Evolutionary conservation across 164 flowering plant species (phyloP), one percentile per base, ranked within the genome.

Genomic region (Vitis riparia): DNA sequence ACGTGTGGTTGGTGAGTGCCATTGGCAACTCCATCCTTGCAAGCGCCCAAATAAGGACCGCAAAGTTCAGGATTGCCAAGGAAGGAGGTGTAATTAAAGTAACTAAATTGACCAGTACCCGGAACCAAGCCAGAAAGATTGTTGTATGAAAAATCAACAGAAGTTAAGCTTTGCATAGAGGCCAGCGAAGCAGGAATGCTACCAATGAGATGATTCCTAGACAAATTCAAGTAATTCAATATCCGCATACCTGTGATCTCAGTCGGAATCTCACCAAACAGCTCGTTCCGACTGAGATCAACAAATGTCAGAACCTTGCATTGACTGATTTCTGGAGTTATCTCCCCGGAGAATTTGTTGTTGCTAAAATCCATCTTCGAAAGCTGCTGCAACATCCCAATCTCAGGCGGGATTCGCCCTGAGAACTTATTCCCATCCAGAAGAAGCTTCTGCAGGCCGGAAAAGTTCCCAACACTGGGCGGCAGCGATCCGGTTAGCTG

Each of bases 41-140:
- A 95, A 37, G 95, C 92, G 2, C 94, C 91, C 76, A 93, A 70
- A 70, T 88, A 91, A 0, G 95, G 94, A 6, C 99, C 99, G 63
- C 99, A 95, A 19, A 95, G 94, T 2, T 78, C 82, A n/a, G 97
- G 90, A 67, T 96, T 96, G 2, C 99, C 99, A 57, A 87, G 59
- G 72, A 96, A 96, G 0, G 97, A 91, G 1, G 97, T 90, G 68
- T 83, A 82, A 65, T 96, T 96, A 84, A 96, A 93, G 88, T 89
- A 93, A 78, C 95, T 91, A 73, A 96, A 96, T 79, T 96, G 98
- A 65, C 99, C 98, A 48, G 91, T 83, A 0, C 86, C 94, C 2
- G 98, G 99, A 59, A 96, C 97, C 76, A 89, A 74, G 63, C 99
- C 99, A 51, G 97, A 86, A 30, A 96, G 86, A 72, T 93, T 89